phyloP scores from a whole-genome alignment of 768 basidiomycete species.

The Boletellus sp. region DNA sequence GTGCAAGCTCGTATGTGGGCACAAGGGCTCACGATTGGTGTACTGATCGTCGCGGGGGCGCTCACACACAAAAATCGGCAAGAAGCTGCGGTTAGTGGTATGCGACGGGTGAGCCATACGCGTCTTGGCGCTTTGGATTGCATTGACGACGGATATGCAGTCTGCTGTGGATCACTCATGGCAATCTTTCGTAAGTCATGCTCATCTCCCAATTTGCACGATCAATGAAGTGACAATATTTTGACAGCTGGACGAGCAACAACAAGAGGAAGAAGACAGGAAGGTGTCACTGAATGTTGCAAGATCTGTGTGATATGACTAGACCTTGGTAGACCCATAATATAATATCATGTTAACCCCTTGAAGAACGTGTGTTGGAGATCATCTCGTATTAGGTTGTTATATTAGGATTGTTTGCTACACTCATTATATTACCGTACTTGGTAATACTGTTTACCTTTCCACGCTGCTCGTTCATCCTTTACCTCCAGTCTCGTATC shows the following conservation, averaged over 20 bases:
- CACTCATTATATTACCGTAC: too few relatives aligned
- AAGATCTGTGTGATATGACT: too few relatives aligned
- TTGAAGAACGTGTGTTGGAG: too few relatives aligned
- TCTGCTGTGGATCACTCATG: constrained; percentile 26
- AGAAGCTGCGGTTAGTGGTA: constrained; percentile 30
- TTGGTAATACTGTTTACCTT: too few relatives aligned
- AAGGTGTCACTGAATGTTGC: constrained; percentile 8
- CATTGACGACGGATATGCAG: constrained; percentile 6
- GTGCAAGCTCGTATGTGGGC: constrained; percentile 92
- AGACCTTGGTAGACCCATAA: background rate
- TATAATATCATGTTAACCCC: background rate
- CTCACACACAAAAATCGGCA: constrained; percentile 51
- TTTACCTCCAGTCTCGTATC: too few relatives aligned
- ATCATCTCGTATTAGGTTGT: too few relatives aligned
- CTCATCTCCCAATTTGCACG: background rate
- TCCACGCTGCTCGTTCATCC: too few relatives aligned
- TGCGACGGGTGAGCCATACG: constrained; percentile 20
- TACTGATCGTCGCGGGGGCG: constrained; percentile 67
- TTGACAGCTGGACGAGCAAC: constrained; percentile 26
- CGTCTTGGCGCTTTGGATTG: too few relatives aligned
- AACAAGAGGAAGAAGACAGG: constrained; percentile 21
- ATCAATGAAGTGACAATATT: background rate
- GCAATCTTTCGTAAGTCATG: constrained; percentile 24
- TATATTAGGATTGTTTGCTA: too few relatives aligned
- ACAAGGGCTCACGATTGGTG: constrained; percentile 74